Evolutionary conservation across 345 rosid genomes (phyloP), one percentile per base, ranked within the genome.

Genomic region (Salix purpurea): DNA sequence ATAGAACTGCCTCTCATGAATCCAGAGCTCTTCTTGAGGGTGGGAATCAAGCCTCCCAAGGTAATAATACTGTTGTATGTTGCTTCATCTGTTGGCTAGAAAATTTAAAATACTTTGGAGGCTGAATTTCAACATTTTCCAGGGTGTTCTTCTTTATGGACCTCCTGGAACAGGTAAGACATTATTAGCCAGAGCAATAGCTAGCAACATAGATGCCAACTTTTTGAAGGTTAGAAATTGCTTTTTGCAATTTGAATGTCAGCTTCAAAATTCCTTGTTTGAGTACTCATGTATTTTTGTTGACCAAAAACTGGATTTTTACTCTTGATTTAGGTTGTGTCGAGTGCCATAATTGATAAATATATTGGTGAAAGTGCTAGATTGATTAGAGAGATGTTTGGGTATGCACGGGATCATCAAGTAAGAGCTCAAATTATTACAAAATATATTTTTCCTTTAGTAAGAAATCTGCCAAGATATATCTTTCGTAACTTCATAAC

Each of bases 151-250:
- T 84, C 90, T 96, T 48, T 96, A 96, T 87, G 99, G 97, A 73
- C 99, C 99, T 86, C 99, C 99, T 0, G 99, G 98, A 42, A 96
- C 99, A 7, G 99, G 99, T 54, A 94, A 96, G 89, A 96, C 99
- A 18, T 85, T 96, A 70, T 85, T 96, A 67, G 99, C 99, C 10
- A 90, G 98, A 82, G 99, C 99, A 69, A 96, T 96, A 70, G 98
- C 99, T 16, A 96, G 99, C 83, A 96, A 94, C 79, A 94, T 96
- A 8, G 98, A 96, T 86, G 99, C 98, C 70, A 94, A 96, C 82
- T 96, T 96, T 83, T 86, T 96, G 77, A 96, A 94, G 95, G 99
- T 94, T 6, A 76, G 46, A 67, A 19, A 15, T 72, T 67, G 10
- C 13, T 34, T 34, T 9, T 37, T 39, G 42, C 14, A 60, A 28